A percentile compares a stretch with the other conserved stretches of the same genome.
These are phyloP conservation scores for Lantana camara DNA, from an alignment of 257 asterid species.

Conservation along the genomic window DNA sequence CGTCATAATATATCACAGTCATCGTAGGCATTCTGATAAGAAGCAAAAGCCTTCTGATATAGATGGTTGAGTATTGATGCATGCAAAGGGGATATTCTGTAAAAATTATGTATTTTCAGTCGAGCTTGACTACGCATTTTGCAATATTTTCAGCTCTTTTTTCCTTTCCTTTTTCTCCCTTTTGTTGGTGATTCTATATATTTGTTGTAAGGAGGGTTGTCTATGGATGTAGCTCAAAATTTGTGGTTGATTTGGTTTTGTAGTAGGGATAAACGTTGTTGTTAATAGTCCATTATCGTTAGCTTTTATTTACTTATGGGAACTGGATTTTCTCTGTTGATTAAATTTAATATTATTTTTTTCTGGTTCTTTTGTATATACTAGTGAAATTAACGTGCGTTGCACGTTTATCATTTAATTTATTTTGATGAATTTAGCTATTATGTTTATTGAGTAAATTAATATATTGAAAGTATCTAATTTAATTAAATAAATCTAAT, in stretches of 20 bases:
- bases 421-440: no score
- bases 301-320: no score
- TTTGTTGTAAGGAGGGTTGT: slow-evolving; percentile 8
- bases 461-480: no score
- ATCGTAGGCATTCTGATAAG: slow-evolving; percentile 18
- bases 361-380: no score
- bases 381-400: no score
- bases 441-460: no score
- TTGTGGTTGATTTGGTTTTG: neutral
- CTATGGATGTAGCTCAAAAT: slow-evolving; percentile 1
- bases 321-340: no score
- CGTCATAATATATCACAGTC: slow-evolving; percentile 63
- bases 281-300: no score
- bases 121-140: slow-evolving; percentile 10
- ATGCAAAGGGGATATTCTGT: neutral
- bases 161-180: neutral
- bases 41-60: neutral
- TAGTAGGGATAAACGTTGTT: neutral
- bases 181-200: neutral
- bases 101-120: neutral
- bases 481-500: no score
- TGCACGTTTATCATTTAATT: no score
- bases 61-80: slow-evolving; percentile 13
- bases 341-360: no score
- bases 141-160: neutral